phyloP scores from a whole-genome alignment of 2,329 filamentous ascomycete genomes.

The Xylaria sp. region DNA sequence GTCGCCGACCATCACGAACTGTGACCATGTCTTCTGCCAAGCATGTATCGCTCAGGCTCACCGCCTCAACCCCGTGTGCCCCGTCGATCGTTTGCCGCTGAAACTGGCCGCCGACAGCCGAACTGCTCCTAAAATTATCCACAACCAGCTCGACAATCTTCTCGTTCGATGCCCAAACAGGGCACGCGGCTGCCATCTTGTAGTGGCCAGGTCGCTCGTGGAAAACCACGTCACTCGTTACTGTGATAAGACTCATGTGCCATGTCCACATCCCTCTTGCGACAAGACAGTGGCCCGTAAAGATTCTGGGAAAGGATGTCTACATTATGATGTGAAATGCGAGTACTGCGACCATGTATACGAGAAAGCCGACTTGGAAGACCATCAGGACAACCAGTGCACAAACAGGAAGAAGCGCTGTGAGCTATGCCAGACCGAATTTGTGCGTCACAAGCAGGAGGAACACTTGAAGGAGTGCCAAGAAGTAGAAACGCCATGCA shows the following conservation, averaged over 20 bases:
- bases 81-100: conserved; percentile 64
- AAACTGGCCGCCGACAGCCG: conserved; percentile 50
- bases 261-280: conserved; percentile 66
- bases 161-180: conserved; percentile 68
- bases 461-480: conserved; percentile 62
- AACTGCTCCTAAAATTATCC: conserved; percentile 60
- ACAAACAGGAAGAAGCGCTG: conserved; percentile 61
- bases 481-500: conserved; percentile 56
- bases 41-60: conserved; percentile 63
- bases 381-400: conserved; percentile 59
- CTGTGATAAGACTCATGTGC: conserved; percentile 66
- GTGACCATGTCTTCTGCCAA: conserved; percentile 74
- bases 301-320: conserved; percentile 63
- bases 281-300: conserved; percentile 63
- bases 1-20: conserved; percentile 69
- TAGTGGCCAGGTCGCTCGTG: conserved; percentile 64
- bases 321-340: conserved; percentile 64
- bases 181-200: conserved; percentile 60
- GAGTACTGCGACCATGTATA: conserved; percentile 63
- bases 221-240: conserved; percentile 67
- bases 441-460: conserved; percentile 59
- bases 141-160: conserved; percentile 70
- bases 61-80: conserved; percentile 60
- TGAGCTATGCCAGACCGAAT: conserved; percentile 58
- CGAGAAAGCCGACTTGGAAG: conserved; percentile 60